Evolutionary conservation across 352 stramenopile species (phyloP), one percentile per base, ranked within the genome.

Genomic region (Phytophthora constricta): DNA sequence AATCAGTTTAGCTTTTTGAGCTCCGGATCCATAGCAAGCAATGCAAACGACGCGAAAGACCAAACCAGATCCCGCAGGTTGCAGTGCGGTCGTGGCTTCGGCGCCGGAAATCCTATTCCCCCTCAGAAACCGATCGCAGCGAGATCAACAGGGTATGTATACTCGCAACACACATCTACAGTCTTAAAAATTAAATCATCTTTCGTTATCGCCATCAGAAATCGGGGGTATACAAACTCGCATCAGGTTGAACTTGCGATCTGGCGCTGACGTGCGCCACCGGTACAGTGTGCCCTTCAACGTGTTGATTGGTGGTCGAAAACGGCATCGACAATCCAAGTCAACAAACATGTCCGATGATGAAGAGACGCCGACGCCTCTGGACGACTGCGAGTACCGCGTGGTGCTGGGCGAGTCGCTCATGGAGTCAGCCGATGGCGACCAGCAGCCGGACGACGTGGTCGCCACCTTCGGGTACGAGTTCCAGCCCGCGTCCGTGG

Each of bases 401-500:
- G 85, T 93, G 41, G 62, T 74, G 27, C 47, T 93, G 4, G 85
- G 85, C 1, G 43, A 45, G 13, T 92, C 85, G 27, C 50, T 93
- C 31, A 26, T 63, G 4, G 52, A 60, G 8, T 13, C 39, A 27
- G 41, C 50, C 0, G 58, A 53, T n/a, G 45, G 54, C 17, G 66
- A 56, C 9, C 23, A 52, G 14, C 34, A 66, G 37, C n/a, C 60
- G 14, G 59, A 57, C 16, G 70, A 80, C 13, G 77, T 87, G 22
- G 80, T 76, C 27, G 63, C 73, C 43, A 78, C 86, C 7, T 93
- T 96, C 57, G 76, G 87, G 23, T 96, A 96, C 60, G 86, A 96
- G 56, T 96, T 96, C 58, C 87, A 90, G 55, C 86, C 88, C 10
- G 88, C 88, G 20, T 96, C 88, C 0, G 77, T 95, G 7, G 83